Conservation (phyloP, 139 green algal genomes). For the Medakamo hakoo region DNA sequence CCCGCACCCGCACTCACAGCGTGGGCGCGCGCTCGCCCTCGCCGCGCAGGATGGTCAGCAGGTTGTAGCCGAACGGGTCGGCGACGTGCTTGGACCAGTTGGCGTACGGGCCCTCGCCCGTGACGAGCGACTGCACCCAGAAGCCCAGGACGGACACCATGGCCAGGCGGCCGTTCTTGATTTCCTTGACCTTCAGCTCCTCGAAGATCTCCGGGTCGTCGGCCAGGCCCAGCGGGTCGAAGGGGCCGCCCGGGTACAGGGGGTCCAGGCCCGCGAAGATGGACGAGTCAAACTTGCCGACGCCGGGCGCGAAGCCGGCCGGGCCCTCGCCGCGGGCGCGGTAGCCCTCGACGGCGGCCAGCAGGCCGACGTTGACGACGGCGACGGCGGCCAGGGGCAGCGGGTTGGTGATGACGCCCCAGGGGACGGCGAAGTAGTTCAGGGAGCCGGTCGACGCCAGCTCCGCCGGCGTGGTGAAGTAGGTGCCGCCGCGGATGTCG, state of each 20-base stretch:
- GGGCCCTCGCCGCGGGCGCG: conserved; percentile 48
- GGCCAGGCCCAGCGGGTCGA: conserved; percentile 88
- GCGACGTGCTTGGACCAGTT: conserved; percentile 87
- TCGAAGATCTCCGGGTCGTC: conserved; percentile 80
- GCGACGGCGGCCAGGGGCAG: conserved; percentile 69
- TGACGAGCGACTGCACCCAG: conserved; percentile 67
- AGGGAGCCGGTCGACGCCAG: conserved; percentile 87
- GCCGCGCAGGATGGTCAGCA: conserved; percentile 51
- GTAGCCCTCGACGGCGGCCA: conserved; percentile 80
- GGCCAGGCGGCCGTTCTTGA: conserved; percentile 92
- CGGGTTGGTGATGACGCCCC: conserved; percentile 68
- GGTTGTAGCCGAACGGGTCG: conserved; percentile 93
- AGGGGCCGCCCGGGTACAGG: conserved; percentile 86
- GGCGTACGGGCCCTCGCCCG: conserved; percentile 86
- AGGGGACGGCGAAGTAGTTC: conserved; percentile 90
- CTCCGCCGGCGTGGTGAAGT: conserved; percentile 84
- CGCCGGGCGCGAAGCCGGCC: conserved; percentile 68
- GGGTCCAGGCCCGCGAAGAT: conserved; percentile 79
- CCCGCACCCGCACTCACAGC: conserved; percentile 39
- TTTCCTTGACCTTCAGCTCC: conserved; percentile 96
- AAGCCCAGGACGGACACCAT: conserved; percentile 74
- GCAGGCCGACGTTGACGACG: conserved; percentile 62
- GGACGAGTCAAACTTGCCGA: conserved; percentile 78
- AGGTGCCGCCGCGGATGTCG: conserved; percentile 67
- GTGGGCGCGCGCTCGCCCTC: conserved; percentile 69